Evolutionary conservation across 164 flowering plant species (phyloP), one percentile per base, ranked within the genome.

Genomic region (Dillenia suffruticosa): DNA sequence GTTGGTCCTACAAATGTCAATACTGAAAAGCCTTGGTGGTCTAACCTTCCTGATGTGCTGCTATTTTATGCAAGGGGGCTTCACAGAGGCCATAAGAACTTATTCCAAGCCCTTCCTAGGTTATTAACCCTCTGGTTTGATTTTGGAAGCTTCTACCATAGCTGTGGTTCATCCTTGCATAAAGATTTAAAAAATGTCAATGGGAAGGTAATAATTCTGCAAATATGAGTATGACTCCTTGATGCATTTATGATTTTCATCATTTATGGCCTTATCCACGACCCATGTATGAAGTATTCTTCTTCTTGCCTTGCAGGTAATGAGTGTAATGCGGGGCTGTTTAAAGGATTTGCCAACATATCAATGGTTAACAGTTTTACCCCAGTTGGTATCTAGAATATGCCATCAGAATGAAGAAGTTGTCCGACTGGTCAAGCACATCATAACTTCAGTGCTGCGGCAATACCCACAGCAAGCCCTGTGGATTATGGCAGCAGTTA

Each of bases 401-500:
- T 95, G 99, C 78, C 99, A 95, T 74, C 92, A 95, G 59, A 92
- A 92, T 79, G 94, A 88, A 46, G 99, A 92, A 68, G 77, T 76
- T 76, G 97, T 90, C 66, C 75, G 81, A 55, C 63, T 92, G 75
- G 99, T 95, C 62, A 95, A 92, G 72, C 76, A 65, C 61, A 92
- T 92, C 51, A 95, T 95, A 55, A 92, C 87, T 54, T 79, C 92
- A 67, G 96, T 95, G 70, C 83, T 95, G 46, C 81, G 76, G 54
- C 83, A 85, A 63, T 95, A 85, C 58, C 97, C 99, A 49, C 99
- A 95, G 61, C 99, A 95, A 76, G 90, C 88, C 46, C 84, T 95
- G 32, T 95, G 99, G 99, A 84, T 81, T 32, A 92, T 95, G 99
- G 99, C 97, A 44, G 99, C 97, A 49, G 99, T 95, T 72, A 88